Base-by-base conservation (phyloP, 768 basidiomycete species). In the Collybia mongolica region DNA sequence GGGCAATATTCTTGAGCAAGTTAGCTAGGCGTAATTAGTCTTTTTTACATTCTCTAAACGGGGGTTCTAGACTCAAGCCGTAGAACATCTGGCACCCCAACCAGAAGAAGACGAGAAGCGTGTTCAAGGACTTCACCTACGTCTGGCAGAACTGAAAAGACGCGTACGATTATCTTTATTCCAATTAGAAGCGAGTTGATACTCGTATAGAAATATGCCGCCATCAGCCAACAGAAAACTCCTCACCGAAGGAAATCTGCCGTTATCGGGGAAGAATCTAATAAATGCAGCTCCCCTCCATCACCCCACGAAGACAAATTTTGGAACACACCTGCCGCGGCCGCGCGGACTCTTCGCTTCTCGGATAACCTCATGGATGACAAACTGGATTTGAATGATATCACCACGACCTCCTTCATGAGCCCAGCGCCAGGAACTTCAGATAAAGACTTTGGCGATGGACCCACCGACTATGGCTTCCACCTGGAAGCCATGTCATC, bases 331-430 rank as follows among this genome's bases (percentile, higher is more conserved):
- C 82, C 84, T 6, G 75, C 75, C 2, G 66, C 67, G 8, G 61
- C 77, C 1, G 77, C 75, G 12, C 82, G 83, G 35, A 80, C 80
- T 0, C 69, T 89, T 12, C 80, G 77, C 45, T 88, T 90, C 54
- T 76, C 77, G 1, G 81, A 84, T 36, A 82, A 82, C 51, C 71
- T 86, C 23, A 63, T 82, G 61, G 79, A 88, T 54, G 87, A 89
- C 55, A 69, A 81, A 17, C 75, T 82, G 2, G 81, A 88, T 57
- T 66, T 86, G 24, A 76, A 67, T 0, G 75, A 83, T 54, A 56
- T 79, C 14, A 75, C 79, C 15, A 72, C 71, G 49, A 72, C 74
- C 3, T 83, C 84, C 0, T 71, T 77, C 14, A 69, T 64, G 2
- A 68, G 62, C 41, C 70, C 72, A 5, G 46, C 59, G 20, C 59